Conservation (phyloP, 192 early-diverging fungal species). For the Glomus cerebriforme region DNA sequence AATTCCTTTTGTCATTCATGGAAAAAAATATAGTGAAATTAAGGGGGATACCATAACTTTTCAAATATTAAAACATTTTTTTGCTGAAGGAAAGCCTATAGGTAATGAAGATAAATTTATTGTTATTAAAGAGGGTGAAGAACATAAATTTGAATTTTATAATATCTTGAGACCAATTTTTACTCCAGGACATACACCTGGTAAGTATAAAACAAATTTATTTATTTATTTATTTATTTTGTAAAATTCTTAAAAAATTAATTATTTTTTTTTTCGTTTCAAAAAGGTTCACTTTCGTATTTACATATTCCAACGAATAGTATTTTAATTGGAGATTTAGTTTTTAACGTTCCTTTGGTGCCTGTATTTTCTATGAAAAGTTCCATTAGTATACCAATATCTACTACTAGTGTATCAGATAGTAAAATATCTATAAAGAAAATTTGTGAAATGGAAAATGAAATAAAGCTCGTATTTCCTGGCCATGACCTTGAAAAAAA, state of each 20-base stretch:
- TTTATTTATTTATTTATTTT: background rate
- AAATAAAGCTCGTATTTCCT: constrained; percentile 42
- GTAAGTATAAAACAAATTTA: constrained; percentile 17
- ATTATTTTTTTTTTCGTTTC: background rate
- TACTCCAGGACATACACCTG: constrained; percentile 41
- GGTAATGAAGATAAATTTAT: constrained; percentile 33
- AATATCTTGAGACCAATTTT: constrained; percentile 41
- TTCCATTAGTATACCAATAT: constrained; percentile 37
- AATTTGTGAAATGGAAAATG: constrained; percentile 32
- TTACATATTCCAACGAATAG: constrained; percentile 40
- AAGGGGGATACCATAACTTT: constrained; percentile 37
- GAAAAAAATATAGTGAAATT: constrained; percentile 29
- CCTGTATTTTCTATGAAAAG: constrained; percentile 34
- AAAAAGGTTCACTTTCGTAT: constrained; percentile 41
- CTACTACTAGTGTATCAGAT: constrained; percentile 36
- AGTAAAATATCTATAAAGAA: constrained; percentile 39
- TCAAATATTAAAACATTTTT: constrained; percentile 30
- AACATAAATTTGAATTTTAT: constrained; percentile 42
- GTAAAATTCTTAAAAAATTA: too few relatives aligned
- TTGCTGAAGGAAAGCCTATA: constrained; percentile 34
- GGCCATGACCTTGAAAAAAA: constrained; percentile 39
- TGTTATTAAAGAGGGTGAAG: constrained; percentile 30
- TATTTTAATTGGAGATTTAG: constrained; percentile 42
- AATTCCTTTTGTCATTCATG: constrained; percentile 37
- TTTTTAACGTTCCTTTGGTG: constrained; percentile 38